A percentile compares a stretch with the other conserved stretches of the same genome.
Conservation (phyloP, 345 rosid genomes). For the Dimocarpus longan region DNA sequence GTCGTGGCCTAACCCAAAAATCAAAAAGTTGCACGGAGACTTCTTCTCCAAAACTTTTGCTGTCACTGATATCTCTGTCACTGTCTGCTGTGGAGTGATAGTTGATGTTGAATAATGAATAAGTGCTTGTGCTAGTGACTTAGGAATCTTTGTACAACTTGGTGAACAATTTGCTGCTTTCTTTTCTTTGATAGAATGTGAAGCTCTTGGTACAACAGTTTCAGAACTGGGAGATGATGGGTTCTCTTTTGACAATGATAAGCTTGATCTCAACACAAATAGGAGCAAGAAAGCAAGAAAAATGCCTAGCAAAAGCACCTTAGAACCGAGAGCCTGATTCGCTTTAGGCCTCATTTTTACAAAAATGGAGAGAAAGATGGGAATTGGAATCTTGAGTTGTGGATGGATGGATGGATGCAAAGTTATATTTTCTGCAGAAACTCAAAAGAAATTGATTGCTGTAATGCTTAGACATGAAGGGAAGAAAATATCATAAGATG, state of each 20-base stretch:
- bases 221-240: constrained; percentile 13
- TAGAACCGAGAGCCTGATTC: constrained; percentile 48
- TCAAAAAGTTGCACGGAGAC: constrained; percentile 90
- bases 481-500: constrained; percentile 29
- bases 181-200: not conserved
- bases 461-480: constrained; percentile 60
- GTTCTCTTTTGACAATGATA: constrained; percentile 39
- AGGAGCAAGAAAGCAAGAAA: constrained; percentile 61
- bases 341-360: constrained; percentile 64
- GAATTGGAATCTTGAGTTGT: not conserved
- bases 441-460: constrained; percentile 13
- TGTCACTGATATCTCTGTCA: constrained; percentile 65
- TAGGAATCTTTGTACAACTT: constrained; percentile 60
- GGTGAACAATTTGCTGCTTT: constrained; percentile 35
- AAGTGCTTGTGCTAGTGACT: constrained; percentile 62
- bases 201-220: constrained; percentile 1
- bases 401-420: not conserved
- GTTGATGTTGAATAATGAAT: constrained; percentile 81
- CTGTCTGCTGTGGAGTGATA: constrained; percentile 85
- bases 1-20: constrained; percentile 89
- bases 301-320: constrained; percentile 61
- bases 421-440: constrained; percentile 12
- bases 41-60: constrained; percentile 59
- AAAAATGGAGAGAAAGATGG: constrained; percentile 1
- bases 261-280: constrained; percentile 60